These are phyloP conservation scores for Epichloe hybrida DNA, from an alignment of 2,329 filamentous ascomycete species.

Conservation along the genomic window DNA sequence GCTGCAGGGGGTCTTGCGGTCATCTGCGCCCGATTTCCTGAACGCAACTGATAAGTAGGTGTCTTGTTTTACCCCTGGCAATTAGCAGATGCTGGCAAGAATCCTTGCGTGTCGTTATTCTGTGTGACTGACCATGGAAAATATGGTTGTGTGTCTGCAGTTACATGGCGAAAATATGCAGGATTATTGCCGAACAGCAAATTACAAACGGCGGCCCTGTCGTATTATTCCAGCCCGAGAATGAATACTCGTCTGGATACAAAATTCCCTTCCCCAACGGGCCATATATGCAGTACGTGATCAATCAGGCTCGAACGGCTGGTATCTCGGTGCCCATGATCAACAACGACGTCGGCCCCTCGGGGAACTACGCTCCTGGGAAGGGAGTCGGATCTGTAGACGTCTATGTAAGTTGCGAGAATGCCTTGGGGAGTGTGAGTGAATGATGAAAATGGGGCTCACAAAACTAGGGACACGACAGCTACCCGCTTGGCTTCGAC, in stretches of 20 bases:
- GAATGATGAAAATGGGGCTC: background rate
- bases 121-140: background rate
- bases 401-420: slow-evolving; percentile 34
- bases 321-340: slow-evolving; percentile 65
- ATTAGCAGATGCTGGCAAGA: background rate
- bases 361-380: slow-evolving; percentile 51
- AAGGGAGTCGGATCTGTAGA: slow-evolving; percentile 39
- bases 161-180: slow-evolving; percentile 48
- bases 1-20: slow-evolving; percentile 50
- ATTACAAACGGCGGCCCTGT: slow-evolving; percentile 75
- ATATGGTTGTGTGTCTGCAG: slow-evolving; percentile 15
- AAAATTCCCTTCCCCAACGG: slow-evolving; percentile 47
- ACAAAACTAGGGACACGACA: slow-evolving; percentile 16
- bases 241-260: slow-evolving; percentile 53
- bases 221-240: slow-evolving; percentile 69
- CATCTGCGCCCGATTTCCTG: slow-evolving; percentile 46
- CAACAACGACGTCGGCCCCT: slow-evolving; percentile 54
- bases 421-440: background rate
- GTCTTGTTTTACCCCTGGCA: background rate
- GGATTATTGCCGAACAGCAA: slow-evolving; percentile 58
- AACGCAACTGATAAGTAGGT: slow-evolving; percentile 51
- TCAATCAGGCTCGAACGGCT: slow-evolving; percentile 51
- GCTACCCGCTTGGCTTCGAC: slow-evolving; percentile 31
- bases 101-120: background rate
- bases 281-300: slow-evolving; percentile 57